These are phyloP conservation scores for Nemania abortiva DNA, from an alignment of 2,329 filamentous ascomycete genomes.

Conservation along the genomic window DNA sequence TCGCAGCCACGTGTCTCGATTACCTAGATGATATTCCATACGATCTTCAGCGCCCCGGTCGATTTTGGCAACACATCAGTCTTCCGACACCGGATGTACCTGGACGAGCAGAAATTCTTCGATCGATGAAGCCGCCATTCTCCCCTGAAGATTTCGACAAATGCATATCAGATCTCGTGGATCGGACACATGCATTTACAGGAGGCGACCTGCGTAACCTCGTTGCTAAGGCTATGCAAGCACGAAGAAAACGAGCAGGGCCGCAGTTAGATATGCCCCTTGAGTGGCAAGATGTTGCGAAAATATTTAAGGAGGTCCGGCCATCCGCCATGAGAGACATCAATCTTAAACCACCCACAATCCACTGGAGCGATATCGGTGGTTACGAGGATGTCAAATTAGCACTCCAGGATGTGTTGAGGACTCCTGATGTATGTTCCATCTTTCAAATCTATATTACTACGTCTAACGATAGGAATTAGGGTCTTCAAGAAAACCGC, in stretches of 20 bases:
- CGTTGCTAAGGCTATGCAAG: slow-evolving; percentile 61
- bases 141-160: slow-evolving; percentile 62
- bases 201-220: slow-evolving; percentile 80
- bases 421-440: slow-evolving; percentile 49
- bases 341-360: slow-evolving; percentile 86
- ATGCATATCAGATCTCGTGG: slow-evolving; percentile 71
- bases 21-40: slow-evolving; percentile 79
- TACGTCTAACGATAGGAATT: slow-evolving; percentile 42
- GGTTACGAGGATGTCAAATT: slow-evolving; percentile 83
- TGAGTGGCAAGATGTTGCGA: slow-evolving; percentile 67
- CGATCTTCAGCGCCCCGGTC: slow-evolving; percentile 72
- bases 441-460: not conserved
- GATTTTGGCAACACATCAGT: slow-evolving; percentile 76
- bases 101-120: slow-evolving; percentile 80
- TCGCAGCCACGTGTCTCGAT: slow-evolving; percentile 79
- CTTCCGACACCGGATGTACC: slow-evolving; percentile 80
- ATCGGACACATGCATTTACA: slow-evolving; percentile 88
- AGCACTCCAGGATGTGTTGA: slow-evolving; percentile 65
- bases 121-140: slow-evolving; percentile 65
- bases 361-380: slow-evolving; percentile 89
- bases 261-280: slow-evolving; percentile 38
- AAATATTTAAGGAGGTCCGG: slow-evolving; percentile 75
- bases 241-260: slow-evolving; percentile 43
- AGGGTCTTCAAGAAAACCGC: slow-evolving; percentile 53
- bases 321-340: slow-evolving; percentile 91